phyloP scores from a whole-genome alignment of 2,329 filamentous ascomycete genomes.

The Dothistroma septosporum region DNA sequence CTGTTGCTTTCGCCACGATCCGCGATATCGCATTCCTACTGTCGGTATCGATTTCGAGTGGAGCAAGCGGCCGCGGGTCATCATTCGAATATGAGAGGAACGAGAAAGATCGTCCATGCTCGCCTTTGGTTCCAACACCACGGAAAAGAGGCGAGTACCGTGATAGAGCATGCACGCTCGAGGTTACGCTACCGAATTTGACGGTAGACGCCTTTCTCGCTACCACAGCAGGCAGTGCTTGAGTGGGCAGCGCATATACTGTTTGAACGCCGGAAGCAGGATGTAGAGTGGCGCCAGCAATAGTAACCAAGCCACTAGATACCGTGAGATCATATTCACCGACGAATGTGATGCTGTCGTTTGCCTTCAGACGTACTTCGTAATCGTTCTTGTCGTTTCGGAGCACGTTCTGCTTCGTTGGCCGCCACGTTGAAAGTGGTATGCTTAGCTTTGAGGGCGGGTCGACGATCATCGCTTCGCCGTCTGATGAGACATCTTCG shows the following conservation, averaged over 20 bases:
- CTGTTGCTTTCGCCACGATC: conserved; percentile 37
- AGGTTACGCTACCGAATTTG: conserved; percentile 49
- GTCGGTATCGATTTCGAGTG: conserved; percentile 28
- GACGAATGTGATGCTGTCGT: conserved; percentile 42
- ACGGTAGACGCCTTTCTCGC: conserved; percentile 48
- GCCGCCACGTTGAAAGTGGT: conserved; percentile 5
- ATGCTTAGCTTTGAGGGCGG: neutral
- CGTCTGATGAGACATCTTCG: neutral
- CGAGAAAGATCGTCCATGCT: conserved; percentile 25
- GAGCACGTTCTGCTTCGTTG: conserved; percentile 10
- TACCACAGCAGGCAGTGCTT: conserved; percentile 65
- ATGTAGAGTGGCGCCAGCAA: conserved; percentile 62
- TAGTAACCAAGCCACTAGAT: conserved; percentile 56
- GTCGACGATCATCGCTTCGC: neutral
- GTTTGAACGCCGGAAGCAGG: conserved; percentile 37
- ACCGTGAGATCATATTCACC: conserved; percentile 67
- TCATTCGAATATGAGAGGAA: conserved; percentile 29
- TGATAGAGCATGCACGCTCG: conserved; percentile 52
- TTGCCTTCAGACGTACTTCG: conserved; percentile 22
- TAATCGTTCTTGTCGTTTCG: conserved; percentile 19
- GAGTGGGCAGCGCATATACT: conserved; percentile 64
- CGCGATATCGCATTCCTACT: conserved; percentile 38
- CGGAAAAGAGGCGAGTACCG: conserved; percentile 63
- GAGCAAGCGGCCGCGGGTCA: conserved; percentile 14
- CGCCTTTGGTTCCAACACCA: conserved; percentile 59